Conservation (phyloP, 768 basidiomycete species). For the Suillus luteus region DNA sequence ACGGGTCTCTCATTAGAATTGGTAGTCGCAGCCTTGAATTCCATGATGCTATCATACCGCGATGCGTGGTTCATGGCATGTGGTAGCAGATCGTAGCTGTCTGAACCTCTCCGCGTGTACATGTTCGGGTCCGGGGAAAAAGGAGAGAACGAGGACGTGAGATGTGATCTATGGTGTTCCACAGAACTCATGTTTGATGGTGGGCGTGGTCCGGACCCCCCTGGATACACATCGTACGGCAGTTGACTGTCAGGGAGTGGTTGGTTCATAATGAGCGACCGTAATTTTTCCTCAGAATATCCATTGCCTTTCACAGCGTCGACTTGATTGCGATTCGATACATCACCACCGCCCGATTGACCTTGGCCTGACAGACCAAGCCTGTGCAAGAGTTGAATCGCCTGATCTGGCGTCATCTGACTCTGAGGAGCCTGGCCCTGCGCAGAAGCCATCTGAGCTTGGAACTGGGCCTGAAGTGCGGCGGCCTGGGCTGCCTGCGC, state of each 20-base stretch:
- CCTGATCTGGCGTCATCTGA: slow-evolving; percentile 61
- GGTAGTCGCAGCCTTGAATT: slow-evolving; percentile 37
- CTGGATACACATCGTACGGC: slow-evolving; percentile 25
- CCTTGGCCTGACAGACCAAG: slow-evolving; percentile 45
- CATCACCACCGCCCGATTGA: slow-evolving; percentile 17
- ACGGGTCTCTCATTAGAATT: slow-evolving; percentile 36
- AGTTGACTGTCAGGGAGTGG: slow-evolving; percentile 20
- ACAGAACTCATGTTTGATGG: slow-evolving; percentile 17
- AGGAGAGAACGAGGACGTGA: slow-evolving; percentile 56
- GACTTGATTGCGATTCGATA: slow-evolving; percentile 12
- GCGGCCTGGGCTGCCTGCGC: slow-evolving; percentile 81
- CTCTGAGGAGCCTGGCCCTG: slow-evolving; percentile 19
- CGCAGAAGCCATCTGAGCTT: slow-evolving; percentile 31
- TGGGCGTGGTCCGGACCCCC: slow-evolving; percentile 20
- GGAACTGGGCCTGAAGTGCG: slow-evolving; percentile 54
- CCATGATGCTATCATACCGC: slow-evolving; percentile 44
- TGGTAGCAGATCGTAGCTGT: slow-evolving; percentile 31
- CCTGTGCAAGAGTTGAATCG: slow-evolving; percentile 61
- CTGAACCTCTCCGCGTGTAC: slow-evolving; percentile 42
- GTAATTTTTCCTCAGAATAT: slow-evolving; percentile 27
- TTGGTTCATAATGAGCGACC: slow-evolving; percentile 24
- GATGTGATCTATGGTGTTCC: slow-evolving; percentile 25
- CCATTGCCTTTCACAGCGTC: slow-evolving; percentile 21
- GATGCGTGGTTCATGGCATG: slow-evolving; percentile 54
- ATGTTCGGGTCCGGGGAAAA: slow-evolving; percentile 78